These are phyloP conservation scores for Cytospora paraplurivora DNA, from an alignment of 2,329 filamentous ascomycete genomes.

Conservation along the genomic window DNA sequence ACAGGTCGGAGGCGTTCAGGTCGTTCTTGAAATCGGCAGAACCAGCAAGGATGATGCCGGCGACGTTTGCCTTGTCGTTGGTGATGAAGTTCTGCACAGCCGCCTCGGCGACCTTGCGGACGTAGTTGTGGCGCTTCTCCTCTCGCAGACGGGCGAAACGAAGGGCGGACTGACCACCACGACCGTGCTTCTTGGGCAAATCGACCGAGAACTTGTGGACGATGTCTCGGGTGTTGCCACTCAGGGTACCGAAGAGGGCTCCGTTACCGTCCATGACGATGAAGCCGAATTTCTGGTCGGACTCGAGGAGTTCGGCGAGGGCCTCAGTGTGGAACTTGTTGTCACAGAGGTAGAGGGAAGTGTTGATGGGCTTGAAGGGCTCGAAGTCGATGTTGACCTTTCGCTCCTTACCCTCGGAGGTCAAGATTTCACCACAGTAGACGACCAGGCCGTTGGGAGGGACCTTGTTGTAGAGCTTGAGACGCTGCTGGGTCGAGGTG, in stretches of 20 bases:
- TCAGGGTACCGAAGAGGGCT: constrained; percentile 92
- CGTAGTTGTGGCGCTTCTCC: constrained; percentile 99
- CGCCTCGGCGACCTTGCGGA: constrained; percentile 96
- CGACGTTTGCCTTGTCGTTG: constrained; percentile 97
- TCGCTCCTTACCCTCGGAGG: constrained; percentile 94
- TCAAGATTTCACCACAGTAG: constrained; percentile 99
- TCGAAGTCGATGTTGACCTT: constrained; percentile 99
- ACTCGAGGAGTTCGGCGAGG: constrained; percentile 93
- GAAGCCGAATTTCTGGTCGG: constrained; percentile 98
- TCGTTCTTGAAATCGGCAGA: constrained; percentile 99
- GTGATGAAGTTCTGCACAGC: constrained; percentile 99
- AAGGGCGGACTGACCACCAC: constrained; percentile 98
- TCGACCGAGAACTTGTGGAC: constrained; percentile 99
- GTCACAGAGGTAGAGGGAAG: constrained; percentile 97
- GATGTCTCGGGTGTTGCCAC: constrained; percentile 94
- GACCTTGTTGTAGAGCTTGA: constrained; percentile 99
- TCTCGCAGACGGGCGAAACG: constrained; percentile 99
- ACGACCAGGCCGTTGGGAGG: constrained; percentile 96
- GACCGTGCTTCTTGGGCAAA: constrained; percentile 98
- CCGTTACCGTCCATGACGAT: constrained; percentile 99
- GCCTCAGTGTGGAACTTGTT: constrained; percentile 99
- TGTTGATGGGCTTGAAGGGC: constrained; percentile 99
- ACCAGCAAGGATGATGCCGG: constrained; percentile 91
- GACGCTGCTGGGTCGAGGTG: constrained; percentile 96
- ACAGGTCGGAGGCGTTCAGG: constrained; percentile 95